A percentile compares a stretch with the other conserved stretches of the same genome.
phyloP scores from a whole-genome alignment of 1,139 yeast species.

The Diutina pseudorugosa region DNA sequence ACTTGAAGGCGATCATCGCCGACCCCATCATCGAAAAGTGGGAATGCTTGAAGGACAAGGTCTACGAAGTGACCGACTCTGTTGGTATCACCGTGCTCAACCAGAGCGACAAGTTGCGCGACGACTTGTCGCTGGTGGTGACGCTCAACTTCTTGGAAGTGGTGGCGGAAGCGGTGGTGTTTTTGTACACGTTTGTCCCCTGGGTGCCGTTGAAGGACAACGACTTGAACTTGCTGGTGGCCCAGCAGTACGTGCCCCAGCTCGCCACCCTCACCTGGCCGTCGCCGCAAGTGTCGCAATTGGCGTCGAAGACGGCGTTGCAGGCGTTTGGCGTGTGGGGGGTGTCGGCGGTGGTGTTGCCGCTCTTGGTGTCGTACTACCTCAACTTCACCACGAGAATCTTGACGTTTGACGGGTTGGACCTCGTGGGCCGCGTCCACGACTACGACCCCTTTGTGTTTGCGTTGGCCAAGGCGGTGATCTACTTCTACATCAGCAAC shows the following conservation, averaged over 20 bases:
- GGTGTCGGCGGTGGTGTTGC: constrained; percentile 27
- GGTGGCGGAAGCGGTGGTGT: constrained; percentile 23
- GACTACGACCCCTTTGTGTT: constrained; percentile 46
- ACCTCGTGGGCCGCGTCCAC: constrained; percentile 28
- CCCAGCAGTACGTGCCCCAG: constrained; percentile 23
- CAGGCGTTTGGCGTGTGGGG: constrained; percentile 30
- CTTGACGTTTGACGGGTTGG: constrained; percentile 4
- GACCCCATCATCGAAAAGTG: constrained; percentile 26
- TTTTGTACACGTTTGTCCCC: constrained; percentile 24
- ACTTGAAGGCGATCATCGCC: constrained; percentile 11
- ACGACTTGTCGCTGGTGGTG: constrained; percentile 34
- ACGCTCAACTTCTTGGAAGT: constrained; percentile 33
- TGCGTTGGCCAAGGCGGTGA: constrained; percentile 36
- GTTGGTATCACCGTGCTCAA: constrained; percentile 30
- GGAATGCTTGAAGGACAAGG: constrained; percentile 17
- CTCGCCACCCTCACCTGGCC: constrained; percentile 15
- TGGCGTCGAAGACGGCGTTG: constrained; percentile 18
- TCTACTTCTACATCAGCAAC: constrained; percentile 29
- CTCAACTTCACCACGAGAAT: constrained; percentile 38
- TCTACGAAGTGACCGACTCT: constrained; percentile 25
- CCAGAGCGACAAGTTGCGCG: constrained; percentile 17
- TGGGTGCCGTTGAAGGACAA: constrained; percentile 28
- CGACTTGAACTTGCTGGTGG: constrained; percentile 24
- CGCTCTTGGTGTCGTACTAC: constrained; percentile 36
- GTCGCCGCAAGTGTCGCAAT: constrained; percentile 25